Evolutionary conservation across 371 early-diverging fungal genomes (phyloP).

Genomic region (Cokeromyces recurvatus): DNA sequence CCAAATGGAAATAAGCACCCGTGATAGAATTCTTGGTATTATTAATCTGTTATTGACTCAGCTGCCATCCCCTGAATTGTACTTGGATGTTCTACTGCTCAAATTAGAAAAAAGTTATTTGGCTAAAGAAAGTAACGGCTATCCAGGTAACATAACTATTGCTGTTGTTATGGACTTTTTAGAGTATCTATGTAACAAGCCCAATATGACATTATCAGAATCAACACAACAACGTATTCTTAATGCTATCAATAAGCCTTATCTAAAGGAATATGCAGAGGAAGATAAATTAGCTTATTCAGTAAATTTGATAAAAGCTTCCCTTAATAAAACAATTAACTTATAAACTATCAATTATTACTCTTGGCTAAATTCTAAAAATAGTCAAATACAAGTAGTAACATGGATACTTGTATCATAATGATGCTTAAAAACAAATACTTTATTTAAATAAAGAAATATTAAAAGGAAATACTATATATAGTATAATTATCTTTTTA

Average conservation of each 20-base stretch:
- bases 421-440: no score
- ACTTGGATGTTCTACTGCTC: conserved; percentile 10
- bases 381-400: no score
- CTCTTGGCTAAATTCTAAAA: no score
- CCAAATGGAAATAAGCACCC: not conserved
- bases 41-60: not conserved
- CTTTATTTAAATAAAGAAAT: no score
- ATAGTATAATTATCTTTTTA: no score
- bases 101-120: conserved; percentile 4
- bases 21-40: conserved; percentile 1
- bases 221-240: not conserved
- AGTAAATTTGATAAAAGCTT: no score
- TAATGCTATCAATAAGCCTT: not conserved
- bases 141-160: not conserved
- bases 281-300: not conserved
- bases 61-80: conserved; percentile 12
- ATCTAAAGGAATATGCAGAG: conserved; percentile 2
- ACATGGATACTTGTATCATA: no score
- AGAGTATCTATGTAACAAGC: not conserved
- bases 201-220: not conserved
- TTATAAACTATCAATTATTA: no score
- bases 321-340: no score
- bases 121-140: conserved; percentile 7
- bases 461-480: no score
- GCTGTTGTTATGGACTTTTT: conserved; percentile 6